Conservation (phyloP, 2,329 filamentous ascomycete genomes). For the Parastagonospora avenae region DNA sequence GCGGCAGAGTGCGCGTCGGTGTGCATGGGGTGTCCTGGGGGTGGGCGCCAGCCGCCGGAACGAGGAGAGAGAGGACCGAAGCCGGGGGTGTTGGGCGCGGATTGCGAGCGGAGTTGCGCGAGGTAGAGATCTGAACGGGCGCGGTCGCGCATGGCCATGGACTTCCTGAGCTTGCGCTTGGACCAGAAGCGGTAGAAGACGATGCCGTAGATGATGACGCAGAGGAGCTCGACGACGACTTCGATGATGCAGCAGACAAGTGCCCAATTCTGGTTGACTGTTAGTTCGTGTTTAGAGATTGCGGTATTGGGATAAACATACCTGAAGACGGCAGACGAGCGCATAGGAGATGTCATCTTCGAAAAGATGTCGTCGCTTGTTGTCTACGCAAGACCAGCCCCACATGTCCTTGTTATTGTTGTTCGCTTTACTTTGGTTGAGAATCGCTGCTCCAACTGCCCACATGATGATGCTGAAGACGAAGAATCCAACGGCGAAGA, state of each 20-base stretch:
- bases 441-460: constrained; percentile 81
- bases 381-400: constrained; percentile 97
- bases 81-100: constrained; percentile 91
- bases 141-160: constrained; percentile 93
- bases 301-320: constrained; percentile 47
- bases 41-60: constrained; percentile 56
- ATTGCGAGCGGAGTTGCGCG: constrained; percentile 70
- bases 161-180: constrained; percentile 93
- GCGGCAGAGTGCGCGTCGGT: constrained; percentile 55
- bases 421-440: constrained; percentile 77
- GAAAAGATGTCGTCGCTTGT: constrained; percentile 78
- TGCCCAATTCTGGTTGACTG: constrained; percentile 75
- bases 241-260: constrained; percentile 98
- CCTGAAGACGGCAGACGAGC: constrained; percentile 87
- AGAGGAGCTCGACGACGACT: constrained; percentile 87
- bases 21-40: constrained; percentile 49
- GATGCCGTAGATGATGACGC: constrained; percentile 89
- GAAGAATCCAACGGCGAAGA: constrained; percentile 93
- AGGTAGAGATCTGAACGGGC: constrained; percentile 95
- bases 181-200: constrained; percentile 98
- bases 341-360: constrained; percentile 82
- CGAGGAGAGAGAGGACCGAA: constrained; percentile 71
- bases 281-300: constrained; percentile 12
- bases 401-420: constrained; percentile 86
- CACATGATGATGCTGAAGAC: constrained; percentile 92